Evolutionary conservation across 2,329 filamentous ascomycete species (phyloP), one percentile per base, ranked within the genome.

Genomic region (Diaporthe capsici): DNA sequence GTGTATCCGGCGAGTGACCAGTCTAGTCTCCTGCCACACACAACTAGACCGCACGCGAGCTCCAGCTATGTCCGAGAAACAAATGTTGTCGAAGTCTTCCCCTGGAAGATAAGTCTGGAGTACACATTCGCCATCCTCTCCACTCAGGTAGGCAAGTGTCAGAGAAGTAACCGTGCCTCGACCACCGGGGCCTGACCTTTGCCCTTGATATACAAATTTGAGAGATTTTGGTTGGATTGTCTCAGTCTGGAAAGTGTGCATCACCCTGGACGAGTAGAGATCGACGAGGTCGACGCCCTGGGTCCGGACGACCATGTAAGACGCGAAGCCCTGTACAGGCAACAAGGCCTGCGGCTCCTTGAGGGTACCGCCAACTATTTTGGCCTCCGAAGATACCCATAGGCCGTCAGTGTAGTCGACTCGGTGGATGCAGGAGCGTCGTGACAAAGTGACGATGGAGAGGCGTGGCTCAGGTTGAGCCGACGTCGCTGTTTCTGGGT

Each of bases 241-340:
- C 51, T 91, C 88, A 0, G 91, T 91, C 25, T 83, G 80, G 77
- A 95, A 92, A 0, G 89, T 90, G 80, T 94, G 88, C n/a, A 94
- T 85, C 3, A 92, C 84, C 13, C 83, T 87, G 76, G 85, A 88
- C 72, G 85, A 88, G 77, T 88, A 81, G 7, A 94, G 87, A 80
- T 94, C 90, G 25, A 94, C 88, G 1, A 93, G 83, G 72, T 92
- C 89, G 8, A 91, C 89, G 8, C 89, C 87, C 68, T 87, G 86
- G 9, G 86, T 84, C 20, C 91, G 87, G 4, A 91, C 89, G 20
- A 92, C 87, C 22, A 94, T 87, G 77, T 94, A 91, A 55, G 91
- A 85, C 0, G 89, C 87, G 4, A 94, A 82, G 1, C 85, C 85
- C 1, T 92, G 88, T 4, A 94, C 83, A 0, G 89, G 86, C n/a